Base-by-base conservation (phyloP, 352 stramenopile species). In the Globisporangium viniferum region DNA sequence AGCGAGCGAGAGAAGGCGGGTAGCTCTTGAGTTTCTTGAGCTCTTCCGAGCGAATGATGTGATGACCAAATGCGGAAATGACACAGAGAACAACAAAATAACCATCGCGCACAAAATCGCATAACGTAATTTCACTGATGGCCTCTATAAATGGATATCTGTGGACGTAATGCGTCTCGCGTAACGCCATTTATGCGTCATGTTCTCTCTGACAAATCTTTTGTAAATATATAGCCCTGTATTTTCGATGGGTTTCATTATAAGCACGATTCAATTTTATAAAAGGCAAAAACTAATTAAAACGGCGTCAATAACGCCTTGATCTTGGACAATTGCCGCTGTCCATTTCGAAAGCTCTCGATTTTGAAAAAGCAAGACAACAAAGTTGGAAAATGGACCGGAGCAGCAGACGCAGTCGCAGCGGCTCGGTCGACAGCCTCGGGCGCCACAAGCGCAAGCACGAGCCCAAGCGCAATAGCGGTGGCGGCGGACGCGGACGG, bases 381-480 rank as follows among this genome's bases (percentile, higher is more conserved):
- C 51, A 12, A 4, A 0, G 29, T 24, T 24, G 54, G 20, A 39
- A 15, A 44, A 68, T 62, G 53, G 51, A 68, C 22, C 12, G 63
- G 41, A 3, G 39, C 39, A 14, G 41, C 31, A 15, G 64, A 18
- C 82, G 82, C 14, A 86, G 80, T 56, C 78, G 83, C 36, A 92
- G 85, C 64, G 67, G 63, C 24, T 93, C 86, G 24, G 60, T 91
- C 31, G 86, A 93, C 74, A 91, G 79, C 64, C 74, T 91, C 58
- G 86, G 86, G 41, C 71, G 69, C 54, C 60, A 57, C 36, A 59
- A 66, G 33, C 62, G 68, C 27, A 59, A 62, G 20, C 60, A 65
- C 29, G 72, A 57, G 22, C 72, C 71, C 44, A 61, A 57, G 33
- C 56, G 54, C 12, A 33, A 24, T 24, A 24, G 29, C 46, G 18